These are phyloP conservation scores for Albizia julibrissin DNA, from an alignment of 306 rosid species.

Conservation along the genomic window DNA sequence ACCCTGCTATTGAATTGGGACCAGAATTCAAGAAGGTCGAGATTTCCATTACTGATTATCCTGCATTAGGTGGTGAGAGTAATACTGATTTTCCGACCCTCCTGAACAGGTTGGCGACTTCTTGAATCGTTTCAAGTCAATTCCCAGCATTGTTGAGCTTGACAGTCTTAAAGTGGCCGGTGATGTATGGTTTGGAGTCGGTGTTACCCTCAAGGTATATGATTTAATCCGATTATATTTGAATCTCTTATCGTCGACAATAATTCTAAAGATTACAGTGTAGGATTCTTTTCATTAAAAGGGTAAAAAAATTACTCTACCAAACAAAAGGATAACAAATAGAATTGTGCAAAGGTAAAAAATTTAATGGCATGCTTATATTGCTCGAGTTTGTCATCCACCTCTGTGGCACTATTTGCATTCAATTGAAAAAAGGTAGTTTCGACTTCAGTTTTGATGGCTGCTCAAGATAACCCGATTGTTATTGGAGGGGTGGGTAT, in stretches of 20 bases:
- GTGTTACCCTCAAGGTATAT: conserved; percentile 79
- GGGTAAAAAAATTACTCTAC: not conserved
- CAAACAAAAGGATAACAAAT: not conserved
- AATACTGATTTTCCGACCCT: conserved; percentile 26
- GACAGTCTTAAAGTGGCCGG: conserved; percentile 85
- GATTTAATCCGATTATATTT: not conserved
- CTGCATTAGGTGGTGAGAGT: conserved; percentile 27
- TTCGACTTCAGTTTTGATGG: not conserved
- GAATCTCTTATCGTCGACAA: not conserved
- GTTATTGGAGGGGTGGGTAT: not conserved
- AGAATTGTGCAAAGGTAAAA: not conserved
- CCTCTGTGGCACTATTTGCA: not conserved
- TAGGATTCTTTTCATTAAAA: not conserved
- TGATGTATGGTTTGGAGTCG: conserved; percentile 89
- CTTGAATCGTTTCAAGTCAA: conserved; percentile 88
- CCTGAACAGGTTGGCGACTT: conserved; percentile 69
- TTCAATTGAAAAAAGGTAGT: not conserved
- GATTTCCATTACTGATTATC: conserved; percentile 6
- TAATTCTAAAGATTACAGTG: not conserved
- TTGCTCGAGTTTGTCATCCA: not conserved
- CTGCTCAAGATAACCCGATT: not conserved
- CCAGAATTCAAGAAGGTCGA: conserved; percentile 94
- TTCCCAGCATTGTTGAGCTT: conserved; percentile 91
- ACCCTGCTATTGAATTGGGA: conserved; percentile 93
- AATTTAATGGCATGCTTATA: not conserved